Percentiles rank a stretch among this genome's conserved stretches.
Evolutionary conservation across 2,329 filamentous ascomycete species (phyloP).

Genomic region (Monilinia fructicola): DNA sequence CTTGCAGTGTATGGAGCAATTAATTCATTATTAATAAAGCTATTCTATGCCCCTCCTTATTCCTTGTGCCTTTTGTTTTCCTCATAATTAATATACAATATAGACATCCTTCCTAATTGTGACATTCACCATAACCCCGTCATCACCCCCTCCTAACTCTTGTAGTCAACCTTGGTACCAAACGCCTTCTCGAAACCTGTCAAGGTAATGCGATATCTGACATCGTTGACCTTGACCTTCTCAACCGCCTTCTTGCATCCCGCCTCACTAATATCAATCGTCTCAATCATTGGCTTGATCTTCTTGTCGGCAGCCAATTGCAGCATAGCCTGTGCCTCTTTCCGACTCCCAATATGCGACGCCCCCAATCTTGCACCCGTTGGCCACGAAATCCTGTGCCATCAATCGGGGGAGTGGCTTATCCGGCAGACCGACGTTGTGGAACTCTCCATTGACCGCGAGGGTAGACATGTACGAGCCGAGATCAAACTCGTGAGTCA

Average conservation of each 20-base stretch:
- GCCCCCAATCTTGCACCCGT: conserved; percentile 52
- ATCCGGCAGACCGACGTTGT: conserved; percentile 67
- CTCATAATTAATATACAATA: conserved; percentile 1
- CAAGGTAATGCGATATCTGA: conserved; percentile 71
- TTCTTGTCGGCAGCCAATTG: conserved; percentile 57
- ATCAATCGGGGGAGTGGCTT: conserved; percentile 53
- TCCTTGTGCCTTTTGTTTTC: background rate
- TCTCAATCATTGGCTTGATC: conserved; percentile 57
- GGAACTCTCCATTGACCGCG: conserved; percentile 57
- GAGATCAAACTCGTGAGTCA: conserved; percentile 52
- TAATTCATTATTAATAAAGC: background rate
- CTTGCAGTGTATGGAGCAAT: no score
- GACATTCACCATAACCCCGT: background rate
- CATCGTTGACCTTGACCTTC: conserved; percentile 68
- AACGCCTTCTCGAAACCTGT: conserved; percentile 68
- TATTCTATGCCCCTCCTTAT: background rate
- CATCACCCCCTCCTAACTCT: background rate
- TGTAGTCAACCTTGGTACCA: conserved; percentile 35
- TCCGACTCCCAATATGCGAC: conserved; percentile 43
- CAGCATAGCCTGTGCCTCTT: conserved; percentile 62
- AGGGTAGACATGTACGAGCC: conserved; percentile 61
- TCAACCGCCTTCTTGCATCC: conserved; percentile 69
- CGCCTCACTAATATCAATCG: conserved; percentile 22
- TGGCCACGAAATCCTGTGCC: conserved; percentile 57
- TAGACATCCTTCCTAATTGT: background rate